Conservation (phyloP, 2,329 filamentous ascomycete genomes). For the Fusarium mangiferae region DNA sequence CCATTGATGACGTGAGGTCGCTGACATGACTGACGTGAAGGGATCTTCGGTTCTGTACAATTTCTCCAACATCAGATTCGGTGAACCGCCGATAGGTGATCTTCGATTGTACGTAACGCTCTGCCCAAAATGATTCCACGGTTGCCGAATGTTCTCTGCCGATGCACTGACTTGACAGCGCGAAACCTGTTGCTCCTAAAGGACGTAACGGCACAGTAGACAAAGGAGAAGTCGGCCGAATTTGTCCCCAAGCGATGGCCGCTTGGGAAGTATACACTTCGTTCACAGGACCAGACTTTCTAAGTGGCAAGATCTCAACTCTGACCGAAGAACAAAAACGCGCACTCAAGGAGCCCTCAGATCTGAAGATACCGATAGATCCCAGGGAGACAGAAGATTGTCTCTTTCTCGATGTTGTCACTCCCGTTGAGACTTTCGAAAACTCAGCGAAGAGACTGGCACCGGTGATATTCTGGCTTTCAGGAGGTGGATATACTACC, state of each 20-base stretch:
- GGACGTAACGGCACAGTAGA: not conserved
- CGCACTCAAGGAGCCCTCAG: not conserved
- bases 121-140: too few species aligned
- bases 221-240: not conserved
- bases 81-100: not conserved
- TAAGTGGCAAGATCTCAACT: not conserved
- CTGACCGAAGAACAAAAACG: not conserved
- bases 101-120: not conserved
- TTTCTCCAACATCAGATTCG: not conserved
- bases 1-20: not conserved
- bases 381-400: not conserved
- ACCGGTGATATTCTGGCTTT: not conserved
- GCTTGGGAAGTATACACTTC: not conserved
- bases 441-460: not conserved
- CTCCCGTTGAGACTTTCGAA: not conserved
- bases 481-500: not conserved
- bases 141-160: not conserved
- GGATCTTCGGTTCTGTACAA: not conserved
- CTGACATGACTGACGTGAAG: not conserved
- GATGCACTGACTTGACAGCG: not conserved
- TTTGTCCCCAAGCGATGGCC: not conserved
- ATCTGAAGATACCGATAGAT: not conserved
- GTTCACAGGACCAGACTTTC: not conserved
- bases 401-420: not conserved
- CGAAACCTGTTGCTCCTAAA: not conserved